Base-by-base conservation (phyloP, 345 rosid species). In the Passiflora organensis region DNA sequence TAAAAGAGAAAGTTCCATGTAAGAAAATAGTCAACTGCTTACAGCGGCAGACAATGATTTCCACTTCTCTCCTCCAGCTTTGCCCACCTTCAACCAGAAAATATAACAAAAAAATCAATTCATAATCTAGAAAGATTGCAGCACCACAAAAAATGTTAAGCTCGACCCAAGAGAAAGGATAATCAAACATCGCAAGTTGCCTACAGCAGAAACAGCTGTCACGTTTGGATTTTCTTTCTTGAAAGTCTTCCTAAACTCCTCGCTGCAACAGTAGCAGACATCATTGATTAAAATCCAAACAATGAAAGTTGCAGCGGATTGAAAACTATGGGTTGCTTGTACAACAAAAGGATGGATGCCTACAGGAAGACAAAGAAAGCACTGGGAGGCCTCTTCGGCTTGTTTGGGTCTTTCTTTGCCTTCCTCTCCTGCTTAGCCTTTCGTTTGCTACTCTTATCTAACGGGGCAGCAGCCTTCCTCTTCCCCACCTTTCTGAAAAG, bases 351-450 rank as follows among this genome's bases (percentile, higher is more conserved):
- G 2, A 1, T 21, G 28, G 52, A 47, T 16, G 58, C 85, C 59
- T 64, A 87, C 95, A 87, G 83, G 66, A 87, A 87, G 48, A 87
- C 88, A 59, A 87, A 87, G 79, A 87, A 87, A 53, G 95, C 91
- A 78, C 82, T 87, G 13, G 88, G 79, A 67, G 95, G 80, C 62
- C 86, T 80, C 69, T 87, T 87, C 0, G 95, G 95, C 70, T 77
- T 80, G 68, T 82, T 80, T 0, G 95, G 95, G 18, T 87, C 95
- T 58, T 83, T 83, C 69, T 73, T 80, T 3, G 85, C 82, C 66
- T 57, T 83, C 71, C 58, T 81, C 52, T 67, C 82, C 68, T 55
- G 66, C 72, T 75, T 76, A 24, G 64, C 67, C 59, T 63, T 72
- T 19, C 62, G 54, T 43, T 63, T 59, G 66, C 38, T 70, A 68